Percentiles rank a stretch among this genome's conserved stretches.
phyloP scores from a whole-genome alignment of 768 basidiomycete species.

The Amanita molliuscula region DNA sequence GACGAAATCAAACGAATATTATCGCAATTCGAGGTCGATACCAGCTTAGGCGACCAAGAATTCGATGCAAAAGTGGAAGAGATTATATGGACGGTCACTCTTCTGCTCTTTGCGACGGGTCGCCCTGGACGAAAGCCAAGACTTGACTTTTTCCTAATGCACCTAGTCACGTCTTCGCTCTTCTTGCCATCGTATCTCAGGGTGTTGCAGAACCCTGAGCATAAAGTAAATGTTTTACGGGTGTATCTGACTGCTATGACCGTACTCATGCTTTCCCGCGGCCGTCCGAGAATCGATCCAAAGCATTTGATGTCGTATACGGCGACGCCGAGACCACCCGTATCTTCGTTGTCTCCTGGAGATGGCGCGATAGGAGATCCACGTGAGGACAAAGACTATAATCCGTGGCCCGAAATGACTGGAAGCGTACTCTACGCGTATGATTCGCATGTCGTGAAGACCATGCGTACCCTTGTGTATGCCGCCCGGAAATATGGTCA shows the following conservation, averaged over 20 bases:
- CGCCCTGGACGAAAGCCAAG: slow-evolving; percentile 36
- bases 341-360: slow-evolving; percentile 6
- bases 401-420: slow-evolving; percentile 43
- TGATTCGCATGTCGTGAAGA: slow-evolving; percentile 42
- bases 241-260: slow-evolving; percentile 29
- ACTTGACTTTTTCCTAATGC: slow-evolving; percentile 52
- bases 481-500: slow-evolving; percentile 38
- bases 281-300: slow-evolving; percentile 42
- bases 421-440: slow-evolving; percentile 35
- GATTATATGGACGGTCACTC: slow-evolving; percentile 34
- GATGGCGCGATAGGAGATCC: slow-evolving; percentile 25
- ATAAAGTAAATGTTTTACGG: slow-evolving; percentile 36
- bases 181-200: slow-evolving; percentile 35
- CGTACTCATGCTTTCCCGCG: slow-evolving; percentile 28
- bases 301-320: slow-evolving; percentile 36
- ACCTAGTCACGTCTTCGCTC: slow-evolving; percentile 40
- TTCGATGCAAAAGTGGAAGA: slow-evolving; percentile 37
- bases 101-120: slow-evolving; percentile 37
- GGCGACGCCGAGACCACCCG: slow-evolving; percentile 29
- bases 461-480: slow-evolving; percentile 35
- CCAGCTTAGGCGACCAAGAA: slow-evolving; percentile 19
- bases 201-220: slow-evolving; percentile 19
- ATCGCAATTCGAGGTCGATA: slow-evolving; percentile 27
- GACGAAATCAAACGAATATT: slow-evolving; percentile 36
- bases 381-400: slow-evolving; percentile 24